phyloP scores from a whole-genome alignment of 2,329 filamentous ascomycete genomes.

The Alternaria sp. region DNA sequence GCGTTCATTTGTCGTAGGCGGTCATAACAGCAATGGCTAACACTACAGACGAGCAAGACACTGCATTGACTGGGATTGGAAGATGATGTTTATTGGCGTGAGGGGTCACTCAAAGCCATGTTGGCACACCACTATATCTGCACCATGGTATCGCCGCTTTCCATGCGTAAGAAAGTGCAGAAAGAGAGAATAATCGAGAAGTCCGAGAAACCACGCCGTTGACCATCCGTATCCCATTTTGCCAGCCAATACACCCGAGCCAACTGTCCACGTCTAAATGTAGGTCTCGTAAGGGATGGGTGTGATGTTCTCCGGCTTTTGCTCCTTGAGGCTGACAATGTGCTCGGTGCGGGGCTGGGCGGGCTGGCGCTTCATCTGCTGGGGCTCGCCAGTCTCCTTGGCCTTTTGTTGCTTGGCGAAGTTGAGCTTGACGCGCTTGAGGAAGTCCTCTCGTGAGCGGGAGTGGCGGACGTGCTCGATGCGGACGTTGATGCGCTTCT shows the following conservation, averaged over 20 bases:
- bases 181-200: conserved; percentile 49
- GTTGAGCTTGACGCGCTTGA: conserved; percentile 96
- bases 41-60: conserved; percentile 4
- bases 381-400: conserved; percentile 84
- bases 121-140: conserved; percentile 47
- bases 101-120: conserved; percentile 48
- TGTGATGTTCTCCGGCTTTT: conserved; percentile 88
- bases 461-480: conserved; percentile 96
- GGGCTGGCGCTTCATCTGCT: conserved; percentile 93
- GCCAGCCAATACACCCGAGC: conserved; percentile 36
- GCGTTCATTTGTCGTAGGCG: not conserved
- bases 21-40: not conserved
- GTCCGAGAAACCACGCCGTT: conserved; percentile 52
- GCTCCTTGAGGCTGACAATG: conserved; percentile 81
- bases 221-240: conserved; percentile 51
- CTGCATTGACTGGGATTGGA: conserved; percentile 27
- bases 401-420: conserved; percentile 91
- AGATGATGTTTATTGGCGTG: conserved; percentile 47
- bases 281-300: conserved; percentile 97
- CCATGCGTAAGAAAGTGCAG: conserved; percentile 52
- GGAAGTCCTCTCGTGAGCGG: conserved; percentile 95
- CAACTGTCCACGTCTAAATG: conserved; percentile 71
- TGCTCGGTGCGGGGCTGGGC: conserved; percentile 79
- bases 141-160: conserved; percentile 48
- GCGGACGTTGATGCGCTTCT: conserved; percentile 99